These are phyloP conservation scores for Acer campestre DNA, from an alignment of 345 rosid genomes.

Conservation along the genomic window DNA sequence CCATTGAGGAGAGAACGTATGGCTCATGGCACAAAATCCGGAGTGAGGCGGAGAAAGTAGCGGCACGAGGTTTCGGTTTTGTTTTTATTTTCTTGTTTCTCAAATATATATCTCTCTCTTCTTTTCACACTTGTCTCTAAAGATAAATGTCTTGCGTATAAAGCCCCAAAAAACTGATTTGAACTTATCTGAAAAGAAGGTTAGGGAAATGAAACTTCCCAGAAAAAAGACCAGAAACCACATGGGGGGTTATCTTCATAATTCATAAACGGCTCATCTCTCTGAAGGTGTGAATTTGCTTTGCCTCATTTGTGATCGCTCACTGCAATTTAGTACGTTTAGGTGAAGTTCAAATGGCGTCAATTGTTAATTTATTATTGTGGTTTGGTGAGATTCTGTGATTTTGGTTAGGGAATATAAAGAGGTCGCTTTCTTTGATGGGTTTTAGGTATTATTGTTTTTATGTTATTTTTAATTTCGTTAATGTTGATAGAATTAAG, in stretches of 20 bases:
- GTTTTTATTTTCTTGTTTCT: conserved; percentile 17
- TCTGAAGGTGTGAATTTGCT: not conserved
- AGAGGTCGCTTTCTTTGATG: conserved; percentile 25
- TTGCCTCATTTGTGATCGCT: not conserved
- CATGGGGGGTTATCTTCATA: conserved; percentile 25
- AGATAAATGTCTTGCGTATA: conserved; percentile 41
- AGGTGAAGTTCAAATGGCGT: not conserved
- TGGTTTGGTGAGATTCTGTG: not conserved
- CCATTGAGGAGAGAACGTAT: conserved; percentile 64
- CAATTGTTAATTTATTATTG: not conserved
- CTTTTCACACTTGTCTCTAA: not conserved
- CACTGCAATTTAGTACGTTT: not conserved
- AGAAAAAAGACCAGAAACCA: conserved; percentile 26
- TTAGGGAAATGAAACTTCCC: conserved; percentile 21
- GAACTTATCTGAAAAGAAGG: conserved; percentile 38
- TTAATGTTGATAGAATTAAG: conserved; percentile 10
- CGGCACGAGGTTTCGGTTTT: conserved; percentile 49
- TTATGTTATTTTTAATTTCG: conserved; percentile 18
- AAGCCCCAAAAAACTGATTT: conserved; percentile 37
- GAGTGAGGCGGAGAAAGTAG: conserved; percentile 60
- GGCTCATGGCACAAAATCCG: conserved; percentile 78
- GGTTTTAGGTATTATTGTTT: not conserved
- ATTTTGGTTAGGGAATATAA: not conserved
- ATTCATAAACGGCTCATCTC: not conserved
- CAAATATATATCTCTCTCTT: conserved; percentile 12